phyloP scores from a whole-genome alignment of 352 stramenopile genomes.

The Phytophthora chlamydospora region DNA sequence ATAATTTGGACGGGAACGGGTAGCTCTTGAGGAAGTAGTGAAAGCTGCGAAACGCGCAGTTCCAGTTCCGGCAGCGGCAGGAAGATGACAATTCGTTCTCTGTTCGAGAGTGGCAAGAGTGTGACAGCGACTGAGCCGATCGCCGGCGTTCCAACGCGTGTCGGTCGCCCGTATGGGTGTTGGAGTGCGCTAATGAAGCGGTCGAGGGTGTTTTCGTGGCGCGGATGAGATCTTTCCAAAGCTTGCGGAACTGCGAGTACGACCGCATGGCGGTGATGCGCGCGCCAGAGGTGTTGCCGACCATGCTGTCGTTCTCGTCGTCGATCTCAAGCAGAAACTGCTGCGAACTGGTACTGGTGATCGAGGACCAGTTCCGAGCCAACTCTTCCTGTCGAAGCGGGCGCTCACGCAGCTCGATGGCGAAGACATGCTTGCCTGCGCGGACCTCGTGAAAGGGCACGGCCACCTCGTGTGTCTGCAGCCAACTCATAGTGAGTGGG shows the following conservation, averaged over 20 bases:
- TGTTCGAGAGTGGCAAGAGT: conserved; percentile 19
- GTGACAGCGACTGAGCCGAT: conserved; percentile 18
- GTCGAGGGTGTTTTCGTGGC: conserved; percentile 46
- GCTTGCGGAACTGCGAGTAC: conserved; percentile 65
- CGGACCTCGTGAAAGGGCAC: conserved; percentile 52
- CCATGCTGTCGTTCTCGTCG: conserved; percentile 19
- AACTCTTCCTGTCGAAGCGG: conserved; percentile 33
- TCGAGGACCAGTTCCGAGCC: conserved; percentile 36
- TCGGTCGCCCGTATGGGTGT: conserved; percentile 1
- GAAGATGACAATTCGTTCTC: conserved; percentile 16
- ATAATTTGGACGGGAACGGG: conserved; percentile 58
- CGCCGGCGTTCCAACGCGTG: too few relatives aligned
- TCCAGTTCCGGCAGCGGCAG: conserved; percentile 55
- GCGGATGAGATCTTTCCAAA: conserved; percentile 57
- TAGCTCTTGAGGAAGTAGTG: conserved; percentile 56
- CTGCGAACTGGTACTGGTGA: conserved; percentile 34
- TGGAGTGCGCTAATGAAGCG: conserved; percentile 22
- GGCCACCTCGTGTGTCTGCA: conserved; percentile 54
- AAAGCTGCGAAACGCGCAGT: conserved; percentile 58
- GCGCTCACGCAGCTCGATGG: conserved; percentile 46
- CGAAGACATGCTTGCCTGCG: conserved; percentile 55
- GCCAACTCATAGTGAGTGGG: conserved; percentile 53
- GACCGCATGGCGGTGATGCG: conserved; percentile 46
- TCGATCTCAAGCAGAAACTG: conserved; percentile 27
- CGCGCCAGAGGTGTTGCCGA: conserved; percentile 12